phyloP scores from a whole-genome alignment of 2,329 filamentous ascomycete species.

The Colletotrichum trifolii region DNA sequence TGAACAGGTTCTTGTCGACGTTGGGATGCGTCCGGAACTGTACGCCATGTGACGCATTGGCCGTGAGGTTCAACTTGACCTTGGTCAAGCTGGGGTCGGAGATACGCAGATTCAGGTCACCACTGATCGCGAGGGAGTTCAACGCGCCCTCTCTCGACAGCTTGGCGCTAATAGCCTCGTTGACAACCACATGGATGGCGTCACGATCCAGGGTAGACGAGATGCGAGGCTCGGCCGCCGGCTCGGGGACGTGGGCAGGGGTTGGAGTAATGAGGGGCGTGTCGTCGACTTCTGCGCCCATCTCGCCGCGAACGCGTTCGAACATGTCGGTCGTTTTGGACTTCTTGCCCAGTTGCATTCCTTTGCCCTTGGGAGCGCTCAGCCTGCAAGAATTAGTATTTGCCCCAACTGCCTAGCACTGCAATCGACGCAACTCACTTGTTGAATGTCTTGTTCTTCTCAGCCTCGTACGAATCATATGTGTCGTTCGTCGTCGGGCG shows the following conservation, averaged over 20 bases:
- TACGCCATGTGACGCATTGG: conserved; percentile 82
- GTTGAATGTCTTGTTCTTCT: conserved; percentile 91
- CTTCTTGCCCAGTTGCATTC: conserved; percentile 99
- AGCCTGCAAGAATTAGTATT: conserved; percentile 20
- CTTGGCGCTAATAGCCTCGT: conserved; percentile 90
- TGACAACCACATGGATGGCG: conserved; percentile 87
- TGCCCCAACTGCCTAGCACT: no score
- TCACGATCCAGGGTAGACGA: conserved; percentile 81
- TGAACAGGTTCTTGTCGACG: conserved; percentile 91
- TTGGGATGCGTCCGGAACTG: conserved; percentile 98
- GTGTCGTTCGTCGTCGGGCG: conserved; percentile 81
- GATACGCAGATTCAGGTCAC: conserved; percentile 91
- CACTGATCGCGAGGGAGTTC: conserved; percentile 88
- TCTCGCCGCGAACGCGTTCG: conserved; percentile 90
- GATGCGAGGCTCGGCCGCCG: conserved; percentile 64
- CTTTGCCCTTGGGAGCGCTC: conserved; percentile 84
- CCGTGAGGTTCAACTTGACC: conserved; percentile 84
- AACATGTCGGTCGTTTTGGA: conserved; percentile 98
- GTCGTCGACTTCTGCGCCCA: conserved; percentile 88
- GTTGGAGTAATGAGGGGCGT: conserved; percentile 75
- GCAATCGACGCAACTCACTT: conserved; percentile 66
- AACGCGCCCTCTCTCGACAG: conserved; percentile 88
- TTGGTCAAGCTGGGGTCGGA: conserved; percentile 90
- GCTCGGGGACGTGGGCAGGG: conserved; percentile 60
- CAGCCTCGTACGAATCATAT: conserved; percentile 94